Evolutionary conservation across 2,329 filamentous ascomycete species (phyloP).

Genomic region (Tolypocladium inflatum): DNA sequence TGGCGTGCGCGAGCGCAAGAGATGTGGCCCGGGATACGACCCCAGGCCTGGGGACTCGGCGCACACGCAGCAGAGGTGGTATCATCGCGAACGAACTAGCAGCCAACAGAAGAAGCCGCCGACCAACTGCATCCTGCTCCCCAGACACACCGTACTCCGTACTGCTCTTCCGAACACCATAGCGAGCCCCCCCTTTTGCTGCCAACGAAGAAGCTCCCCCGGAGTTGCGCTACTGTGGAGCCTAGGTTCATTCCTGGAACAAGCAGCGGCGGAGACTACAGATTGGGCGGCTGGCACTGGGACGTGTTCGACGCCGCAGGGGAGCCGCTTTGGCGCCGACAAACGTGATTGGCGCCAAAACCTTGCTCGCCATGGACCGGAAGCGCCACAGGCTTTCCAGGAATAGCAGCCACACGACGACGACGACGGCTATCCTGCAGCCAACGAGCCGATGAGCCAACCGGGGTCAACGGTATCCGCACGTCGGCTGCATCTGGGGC

Average conservation of each 20-base stretch:
- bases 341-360: not conserved
- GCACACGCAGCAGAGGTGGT: not conserved
- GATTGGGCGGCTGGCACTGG: not conserved
- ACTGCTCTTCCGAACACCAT: no score
- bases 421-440: not conserved
- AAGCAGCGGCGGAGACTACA: not conserved
- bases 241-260: not conserved
- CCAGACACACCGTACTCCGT: not conserved
- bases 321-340: not conserved
- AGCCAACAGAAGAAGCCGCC: not conserved
- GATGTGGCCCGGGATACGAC: not conserved
- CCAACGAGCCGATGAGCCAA: not conserved
- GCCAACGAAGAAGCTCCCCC: not conserved
- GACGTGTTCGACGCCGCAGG: no score
- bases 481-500: not conserved
- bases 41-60: not conserved
- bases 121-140: not conserved
- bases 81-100: not conserved
- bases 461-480: not conserved
- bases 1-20: not conserved
- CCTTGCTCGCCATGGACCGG: not conserved
- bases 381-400: not conserved
- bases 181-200: not conserved
- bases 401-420: not conserved
- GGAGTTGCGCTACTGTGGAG: not conserved